These are phyloP conservation scores for Ophiostoma sp. DNA, from an alignment of 2,329 filamentous ascomycete genomes.

Conservation along the genomic window DNA sequence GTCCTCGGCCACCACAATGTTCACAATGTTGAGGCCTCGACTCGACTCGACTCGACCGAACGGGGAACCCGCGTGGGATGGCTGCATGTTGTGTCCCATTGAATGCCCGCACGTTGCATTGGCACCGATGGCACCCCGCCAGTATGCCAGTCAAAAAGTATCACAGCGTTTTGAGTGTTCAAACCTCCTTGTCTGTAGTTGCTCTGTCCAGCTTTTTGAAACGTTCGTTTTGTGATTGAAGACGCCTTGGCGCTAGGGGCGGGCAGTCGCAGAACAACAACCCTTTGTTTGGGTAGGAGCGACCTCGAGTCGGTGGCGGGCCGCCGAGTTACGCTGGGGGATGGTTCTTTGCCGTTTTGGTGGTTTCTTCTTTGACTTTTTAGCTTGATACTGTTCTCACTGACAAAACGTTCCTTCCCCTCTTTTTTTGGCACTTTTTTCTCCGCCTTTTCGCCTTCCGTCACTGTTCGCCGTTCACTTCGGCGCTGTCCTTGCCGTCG, in stretches of 20 bases:
- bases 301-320: background rate
- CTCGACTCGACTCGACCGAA: background rate
- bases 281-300: background rate
- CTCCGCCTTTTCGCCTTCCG: background rate
- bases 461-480: background rate
- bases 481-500: conserved; percentile 5
- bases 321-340: background rate
- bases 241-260: background rate
- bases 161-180: background rate
- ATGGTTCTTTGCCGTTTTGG: background rate
- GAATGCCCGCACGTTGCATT: background rate
- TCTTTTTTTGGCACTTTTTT: conserved; percentile 3
- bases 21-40: background rate
- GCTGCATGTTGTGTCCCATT: conserved; percentile 4
- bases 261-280: background rate
- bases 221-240: background rate
- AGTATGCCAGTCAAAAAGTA: background rate
- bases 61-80: background rate
- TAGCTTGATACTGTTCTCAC: background rate
- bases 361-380: background rate
- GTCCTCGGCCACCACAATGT: background rate
- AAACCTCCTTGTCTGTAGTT: background rate
- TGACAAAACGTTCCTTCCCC: background rate
- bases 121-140: background rate
- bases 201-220: background rate